phyloP scores from a whole-genome alignment of 2,329 filamentous ascomycete species.

The Apiospora hydei region DNA sequence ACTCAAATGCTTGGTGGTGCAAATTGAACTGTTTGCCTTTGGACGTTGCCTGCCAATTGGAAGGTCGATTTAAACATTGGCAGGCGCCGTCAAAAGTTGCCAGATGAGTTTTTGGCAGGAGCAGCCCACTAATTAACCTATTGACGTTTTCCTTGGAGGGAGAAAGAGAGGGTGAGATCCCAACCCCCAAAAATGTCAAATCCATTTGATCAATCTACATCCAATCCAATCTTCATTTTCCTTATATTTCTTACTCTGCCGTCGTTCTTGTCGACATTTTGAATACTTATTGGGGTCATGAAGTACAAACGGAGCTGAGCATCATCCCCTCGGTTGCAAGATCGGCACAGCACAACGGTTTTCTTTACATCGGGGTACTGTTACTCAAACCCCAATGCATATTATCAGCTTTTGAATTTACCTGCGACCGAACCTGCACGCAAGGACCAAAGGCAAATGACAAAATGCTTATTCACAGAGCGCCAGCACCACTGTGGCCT shows the following conservation, averaged over 20 bases:
- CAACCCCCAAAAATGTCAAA: neutral
- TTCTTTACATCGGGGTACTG: neutral
- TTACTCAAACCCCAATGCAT: neutral
- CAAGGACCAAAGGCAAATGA: neutral
- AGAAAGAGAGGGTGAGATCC: neutral
- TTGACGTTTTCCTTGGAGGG: neutral
- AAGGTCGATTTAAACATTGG: slow-evolving; percentile 14
- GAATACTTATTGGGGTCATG: too few species aligned
- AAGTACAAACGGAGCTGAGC: neutral
- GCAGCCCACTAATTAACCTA: slow-evolving; percentile 21
- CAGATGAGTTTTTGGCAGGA: neutral
- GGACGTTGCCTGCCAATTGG: neutral
- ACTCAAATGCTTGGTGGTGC: neutral
- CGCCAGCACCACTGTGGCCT: neutral
- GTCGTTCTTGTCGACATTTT: too few species aligned
- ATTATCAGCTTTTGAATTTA: slow-evolving; percentile 3
- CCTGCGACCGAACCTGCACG: slow-evolving; percentile 2
- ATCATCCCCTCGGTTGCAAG: neutral
- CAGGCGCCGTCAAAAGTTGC: slow-evolving; percentile 26
- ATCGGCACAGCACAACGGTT: neutral
- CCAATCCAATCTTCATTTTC: neutral
- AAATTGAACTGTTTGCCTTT: neutral
- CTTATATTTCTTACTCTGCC: too few species aligned
- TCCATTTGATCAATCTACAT: neutral
- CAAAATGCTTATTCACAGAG: neutral